Base-by-base conservation (phyloP, 1,284 basidiomycete species). In the Trichosporon sp. region DNA sequence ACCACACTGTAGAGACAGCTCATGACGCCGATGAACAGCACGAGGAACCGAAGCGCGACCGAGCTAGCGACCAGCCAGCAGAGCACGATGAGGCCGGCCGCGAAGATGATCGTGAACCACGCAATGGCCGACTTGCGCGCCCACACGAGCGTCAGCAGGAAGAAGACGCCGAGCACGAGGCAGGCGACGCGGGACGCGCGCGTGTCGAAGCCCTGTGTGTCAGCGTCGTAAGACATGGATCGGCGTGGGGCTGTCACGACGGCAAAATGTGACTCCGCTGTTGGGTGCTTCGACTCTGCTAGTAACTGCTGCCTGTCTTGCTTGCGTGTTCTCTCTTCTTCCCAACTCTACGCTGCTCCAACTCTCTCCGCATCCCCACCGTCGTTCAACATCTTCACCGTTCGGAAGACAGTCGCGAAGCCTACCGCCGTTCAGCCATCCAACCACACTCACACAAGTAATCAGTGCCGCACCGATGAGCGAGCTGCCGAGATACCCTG, bases 1-100 rank as follows among this genome's bases (percentile, higher is more conserved):
- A 81, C 80, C 38, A 84, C 78, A 4, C 79, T 77, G 77, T 96
- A 95, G 82, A 96, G 86, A 80, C 91, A 91, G 8, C 89, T 92
- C 93, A 95, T 95, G 73, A 95, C 92, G n/a, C 95, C 95, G 67
- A 97, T 89, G 82, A 98, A 98, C 11, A 98, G 84, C 25, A 98
- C 87, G 87, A 95, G 77, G 77, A 85, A 87, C 3, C 85, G 77
- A 42, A 82, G 65, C 18, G 80, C 75, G 11, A 77, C 91, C 29
- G 93, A 85, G 75, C 88, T 88, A 0, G 80, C 89, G 4, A 94
- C 89, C 75, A 97, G 91, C 93, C 93, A 96, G 79, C 92, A 93
- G 1, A 92, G 81, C 12, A 81, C 65, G 31, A 84, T 76, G 11
- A 83, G 60, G 0, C 68, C 82, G 0, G 73, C 75, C 27, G 81